Evolutionary conservation across 2,329 filamentous ascomycete genomes (phyloP).

Genomic region (Cercospora beticola): DNA sequence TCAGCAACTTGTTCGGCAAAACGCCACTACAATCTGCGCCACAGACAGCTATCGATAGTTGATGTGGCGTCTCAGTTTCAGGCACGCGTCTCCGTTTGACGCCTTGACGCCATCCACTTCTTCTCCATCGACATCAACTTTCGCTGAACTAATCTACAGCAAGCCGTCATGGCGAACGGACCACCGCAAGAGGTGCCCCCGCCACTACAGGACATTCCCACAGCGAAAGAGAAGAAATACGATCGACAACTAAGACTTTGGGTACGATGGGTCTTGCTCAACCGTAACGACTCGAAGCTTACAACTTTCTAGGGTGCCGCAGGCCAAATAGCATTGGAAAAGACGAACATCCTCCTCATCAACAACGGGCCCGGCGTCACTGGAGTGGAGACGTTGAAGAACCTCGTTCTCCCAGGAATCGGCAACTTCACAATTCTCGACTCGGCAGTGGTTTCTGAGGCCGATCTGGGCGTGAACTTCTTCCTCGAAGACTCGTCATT

Average conservation of each 20-base stretch:
- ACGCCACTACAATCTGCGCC: neutral
- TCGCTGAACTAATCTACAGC: neutral
- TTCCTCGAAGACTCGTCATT: slow-evolving; percentile 80
- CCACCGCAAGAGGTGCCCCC: slow-evolving; percentile 42
- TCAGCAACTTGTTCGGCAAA: neutral
- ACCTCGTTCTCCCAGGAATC: slow-evolving; percentile 90
- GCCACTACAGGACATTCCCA: slow-evolving; percentile 51
- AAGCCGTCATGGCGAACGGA: slow-evolving; percentile 24
- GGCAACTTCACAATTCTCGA: slow-evolving; percentile 91
- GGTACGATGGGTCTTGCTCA: slow-evolving; percentile 39
- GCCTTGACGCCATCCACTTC: neutral
- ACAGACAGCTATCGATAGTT: neutral
- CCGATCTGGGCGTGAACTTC: slow-evolving; percentile 93
- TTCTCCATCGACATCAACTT: slow-evolving; percentile 3
- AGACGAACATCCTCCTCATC: slow-evolving; percentile 84
- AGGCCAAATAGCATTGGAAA: slow-evolving; percentile 85
- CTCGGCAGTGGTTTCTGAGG: slow-evolving; percentile 69
- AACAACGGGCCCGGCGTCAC: slow-evolving; percentile 85
- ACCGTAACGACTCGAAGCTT: neutral
- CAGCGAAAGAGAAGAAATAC: slow-evolving; percentile 68
- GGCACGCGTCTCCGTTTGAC: slow-evolving; percentile 4
- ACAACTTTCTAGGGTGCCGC: slow-evolving; percentile 62
- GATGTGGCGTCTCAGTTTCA: slow-evolving; percentile 8
- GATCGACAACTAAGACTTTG: slow-evolving; percentile 93
- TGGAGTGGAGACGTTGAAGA: slow-evolving; percentile 90